These are phyloP conservation scores for Juglanconis oblonga DNA, from an alignment of 2,329 filamentous ascomycete species.

Conservation along the genomic window DNA sequence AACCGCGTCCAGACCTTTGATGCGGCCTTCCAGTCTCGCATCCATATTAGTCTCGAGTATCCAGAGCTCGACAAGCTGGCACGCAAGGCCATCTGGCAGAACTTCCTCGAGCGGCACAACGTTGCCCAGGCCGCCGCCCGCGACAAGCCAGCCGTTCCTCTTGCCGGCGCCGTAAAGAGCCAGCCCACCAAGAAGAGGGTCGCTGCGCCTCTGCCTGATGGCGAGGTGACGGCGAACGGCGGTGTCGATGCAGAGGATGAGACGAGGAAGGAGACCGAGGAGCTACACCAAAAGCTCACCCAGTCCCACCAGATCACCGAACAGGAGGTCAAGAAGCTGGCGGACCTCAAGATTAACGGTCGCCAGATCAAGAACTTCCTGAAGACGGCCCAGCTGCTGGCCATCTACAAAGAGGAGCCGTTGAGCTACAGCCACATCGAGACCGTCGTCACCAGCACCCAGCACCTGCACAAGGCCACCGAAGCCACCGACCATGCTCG, in stretches of 20 bases:
- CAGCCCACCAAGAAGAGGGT: not conserved
- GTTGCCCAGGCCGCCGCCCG: not conserved
- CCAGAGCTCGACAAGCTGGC: conserved; percentile 26
- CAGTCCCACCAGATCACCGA: conserved; percentile 22
- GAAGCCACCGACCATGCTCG: not conserved
- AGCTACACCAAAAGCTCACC: not conserved
- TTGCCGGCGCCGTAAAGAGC: not conserved
- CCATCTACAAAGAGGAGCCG: not conserved
- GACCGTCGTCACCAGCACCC: not conserved
- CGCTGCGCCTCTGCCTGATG: not conserved
- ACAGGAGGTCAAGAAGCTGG: conserved; percentile 34
- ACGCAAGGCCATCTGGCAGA: conserved; percentile 33
- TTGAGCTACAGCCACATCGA: not conserved
- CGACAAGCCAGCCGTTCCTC: not conserved
- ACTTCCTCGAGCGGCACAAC: conserved; percentile 22
- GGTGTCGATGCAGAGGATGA: not conserved
- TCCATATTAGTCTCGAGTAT: conserved; percentile 32
- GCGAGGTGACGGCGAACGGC: not conserved
- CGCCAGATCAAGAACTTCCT: conserved; percentile 34
- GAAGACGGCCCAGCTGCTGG: conserved; percentile 31
- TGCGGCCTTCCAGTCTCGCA: conserved; percentile 33
- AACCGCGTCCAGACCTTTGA: conserved; percentile 34
- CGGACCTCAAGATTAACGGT: conserved; percentile 33
- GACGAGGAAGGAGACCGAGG: not conserved
- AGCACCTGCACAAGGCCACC: not conserved